A percentile compares a stretch with the other conserved stretches of the same genome.
These are phyloP conservation scores for Komagataella kurtzmanii DNA, from an alignment of 805 yeast species.

Conservation along the genomic window DNA sequence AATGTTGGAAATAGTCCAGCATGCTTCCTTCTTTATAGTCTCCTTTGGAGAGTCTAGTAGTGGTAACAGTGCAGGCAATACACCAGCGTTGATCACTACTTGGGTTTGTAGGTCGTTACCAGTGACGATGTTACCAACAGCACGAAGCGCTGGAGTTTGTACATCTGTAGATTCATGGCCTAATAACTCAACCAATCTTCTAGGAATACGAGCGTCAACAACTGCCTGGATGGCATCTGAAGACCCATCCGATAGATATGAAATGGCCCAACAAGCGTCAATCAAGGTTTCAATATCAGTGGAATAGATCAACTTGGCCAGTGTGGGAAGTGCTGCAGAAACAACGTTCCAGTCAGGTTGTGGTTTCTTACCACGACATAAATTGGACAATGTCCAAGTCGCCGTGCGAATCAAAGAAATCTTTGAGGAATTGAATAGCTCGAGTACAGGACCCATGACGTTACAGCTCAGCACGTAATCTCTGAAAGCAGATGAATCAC, in stretches of 20 bases:
- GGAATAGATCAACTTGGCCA: slow-evolving; percentile 83
- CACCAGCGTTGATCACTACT: slow-evolving; percentile 86
- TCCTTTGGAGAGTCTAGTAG: slow-evolving; percentile 79
- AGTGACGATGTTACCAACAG: slow-evolving; percentile 95
- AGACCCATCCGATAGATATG: slow-evolving; percentile 88
- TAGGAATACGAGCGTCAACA: slow-evolving; percentile 90
- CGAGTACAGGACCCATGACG: slow-evolving; percentile 82
- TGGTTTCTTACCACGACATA: slow-evolving; percentile 93
- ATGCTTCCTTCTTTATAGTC: slow-evolving; percentile 89
- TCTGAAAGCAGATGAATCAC: slow-evolving; percentile 84
- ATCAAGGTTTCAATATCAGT: slow-evolving; percentile 87
- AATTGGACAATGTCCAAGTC: slow-evolving; percentile 93
- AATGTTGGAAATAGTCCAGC: slow-evolving; percentile 97
- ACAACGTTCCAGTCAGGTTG: slow-evolving; percentile 92
- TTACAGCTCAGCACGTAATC: slow-evolving; percentile 76
- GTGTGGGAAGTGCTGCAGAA: slow-evolving; percentile 76
- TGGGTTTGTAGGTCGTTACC: slow-evolving; percentile 96
- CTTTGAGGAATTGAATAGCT: slow-evolving; percentile 66
- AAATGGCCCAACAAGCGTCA: slow-evolving; percentile 98
- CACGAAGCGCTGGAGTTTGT: slow-evolving; percentile 95
- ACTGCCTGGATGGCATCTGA: slow-evolving; percentile 92
- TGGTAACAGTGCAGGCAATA: slow-evolving; percentile 71
- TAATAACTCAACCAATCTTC: slow-evolving; percentile 82
- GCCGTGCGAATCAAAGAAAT: slow-evolving; percentile 92
- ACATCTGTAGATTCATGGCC: slow-evolving; percentile 74